Conservation (phyloP, 306 rosid species). For the Vicia villosa region DNA sequence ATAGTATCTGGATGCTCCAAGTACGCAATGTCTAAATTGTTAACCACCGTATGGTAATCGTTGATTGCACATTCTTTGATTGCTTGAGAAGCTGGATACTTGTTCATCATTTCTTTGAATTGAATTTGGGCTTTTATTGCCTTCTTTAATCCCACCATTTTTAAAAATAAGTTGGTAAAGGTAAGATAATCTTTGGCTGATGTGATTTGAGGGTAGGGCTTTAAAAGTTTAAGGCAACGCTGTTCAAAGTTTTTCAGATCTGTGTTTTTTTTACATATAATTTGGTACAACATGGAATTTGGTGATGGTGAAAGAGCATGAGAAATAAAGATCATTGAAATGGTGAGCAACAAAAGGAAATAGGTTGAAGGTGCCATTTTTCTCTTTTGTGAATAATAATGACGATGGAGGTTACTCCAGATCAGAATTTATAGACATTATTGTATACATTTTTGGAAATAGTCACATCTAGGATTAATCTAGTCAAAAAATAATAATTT, state of each 20-base stretch:
- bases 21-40: background rate
- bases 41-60: background rate
- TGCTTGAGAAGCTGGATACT: background rate
- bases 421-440: background rate
- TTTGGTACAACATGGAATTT: background rate
- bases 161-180: background rate
- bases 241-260: background rate
- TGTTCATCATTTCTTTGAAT: background rate
- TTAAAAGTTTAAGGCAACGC: background rate
- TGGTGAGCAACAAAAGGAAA: background rate
- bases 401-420: too few relatives aligned
- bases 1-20: background rate
- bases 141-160: background rate
- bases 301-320: background rate
- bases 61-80: background rate
- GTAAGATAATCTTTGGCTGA: background rate
- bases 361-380: background rate
- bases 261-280: background rate
- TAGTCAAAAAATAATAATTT: too few relatives aligned
- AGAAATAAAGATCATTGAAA: too few relatives aligned
- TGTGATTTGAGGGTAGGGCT: background rate
- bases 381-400: background rate
- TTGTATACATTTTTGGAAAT: background rate
- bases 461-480: too few relatives aligned
- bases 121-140: background rate